phyloP scores from a whole-genome alignment of 768 basidiomycete genomes.

The Mycena pura region DNA sequence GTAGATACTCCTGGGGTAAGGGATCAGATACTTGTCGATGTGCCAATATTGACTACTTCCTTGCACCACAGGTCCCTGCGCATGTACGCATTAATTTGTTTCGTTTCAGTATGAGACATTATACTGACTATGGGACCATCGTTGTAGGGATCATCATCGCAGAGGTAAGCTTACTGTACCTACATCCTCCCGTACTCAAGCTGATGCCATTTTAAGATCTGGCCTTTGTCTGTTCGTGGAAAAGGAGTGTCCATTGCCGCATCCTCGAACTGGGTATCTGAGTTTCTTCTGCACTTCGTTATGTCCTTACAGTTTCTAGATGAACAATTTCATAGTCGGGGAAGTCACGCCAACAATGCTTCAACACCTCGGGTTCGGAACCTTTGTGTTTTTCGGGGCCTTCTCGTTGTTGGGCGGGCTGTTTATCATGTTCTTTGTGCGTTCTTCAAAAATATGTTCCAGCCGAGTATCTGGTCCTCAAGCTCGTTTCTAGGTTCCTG shows the following conservation, averaged over 20 bases:
- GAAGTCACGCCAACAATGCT: constrained; percentile 79
- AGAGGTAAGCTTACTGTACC: constrained; percentile 51
- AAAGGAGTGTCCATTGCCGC: constrained; percentile 80
- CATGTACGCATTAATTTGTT: constrained; percentile 44
- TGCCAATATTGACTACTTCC: background rate
- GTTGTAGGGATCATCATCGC: constrained; percentile 64
- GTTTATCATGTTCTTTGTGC: constrained; percentile 69
- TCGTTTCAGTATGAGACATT: background rate
- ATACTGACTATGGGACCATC: background rate
- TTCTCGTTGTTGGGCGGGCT: constrained; percentile 73
- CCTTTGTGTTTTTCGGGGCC: constrained; percentile 78
- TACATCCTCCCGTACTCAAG: background rate
- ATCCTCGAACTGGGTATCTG: constrained; percentile 78
- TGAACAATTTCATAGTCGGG: constrained; percentile 81
- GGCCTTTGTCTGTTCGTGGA: constrained; percentile 65
- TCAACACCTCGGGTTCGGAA: constrained; percentile 66
- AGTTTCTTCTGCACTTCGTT: constrained; percentile 22
- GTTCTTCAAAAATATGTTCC: constrained; percentile 34
- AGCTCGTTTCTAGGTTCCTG: constrained; percentile 56
- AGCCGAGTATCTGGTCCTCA: background rate
- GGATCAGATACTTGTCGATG: background rate
- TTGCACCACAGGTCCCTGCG: constrained; percentile 55
- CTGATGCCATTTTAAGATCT: constrained; percentile 47
- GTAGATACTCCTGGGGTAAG: constrained; percentile 76
- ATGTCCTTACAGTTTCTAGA: constrained; percentile 41